Evolutionary conservation across 2,329 filamentous ascomycete genomes (phyloP).

Genomic region (Ophiostoma montium): DNA sequence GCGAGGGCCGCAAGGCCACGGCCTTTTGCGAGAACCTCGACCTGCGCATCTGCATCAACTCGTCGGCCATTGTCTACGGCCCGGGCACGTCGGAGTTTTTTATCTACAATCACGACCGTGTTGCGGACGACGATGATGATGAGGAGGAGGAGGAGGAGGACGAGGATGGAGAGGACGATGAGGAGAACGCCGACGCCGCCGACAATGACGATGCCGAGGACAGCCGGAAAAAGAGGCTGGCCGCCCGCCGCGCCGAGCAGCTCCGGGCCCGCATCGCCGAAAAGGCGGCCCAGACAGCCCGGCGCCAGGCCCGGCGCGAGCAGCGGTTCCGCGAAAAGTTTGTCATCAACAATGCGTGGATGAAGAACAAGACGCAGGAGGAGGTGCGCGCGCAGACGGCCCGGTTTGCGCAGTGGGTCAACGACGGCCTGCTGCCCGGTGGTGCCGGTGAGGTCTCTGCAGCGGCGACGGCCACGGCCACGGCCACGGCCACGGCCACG

Average conservation of each 20-base stretch:
- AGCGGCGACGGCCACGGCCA: background rate
- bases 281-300: conserved; percentile 26
- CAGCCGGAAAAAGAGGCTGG: conserved; percentile 1
- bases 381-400: conserved; percentile 63
- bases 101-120: conserved; percentile 55
- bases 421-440: conserved; percentile 25
- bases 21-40: conserved; percentile 53
- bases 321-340: conserved; percentile 59
- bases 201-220: background rate
- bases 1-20: conserved; percentile 44
- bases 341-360: conserved; percentile 66
- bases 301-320: conserved; percentile 24
- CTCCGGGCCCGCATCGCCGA: conserved; percentile 28
- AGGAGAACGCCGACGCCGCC: background rate
- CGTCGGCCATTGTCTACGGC: conserved; percentile 66
- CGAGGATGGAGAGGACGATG: background rate
- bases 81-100: conserved; percentile 57
- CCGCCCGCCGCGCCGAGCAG: conserved; percentile 2
- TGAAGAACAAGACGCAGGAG: conserved; percentile 66
- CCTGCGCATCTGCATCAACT: conserved; percentile 62
- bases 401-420: conserved; percentile 40
- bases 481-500: background rate
- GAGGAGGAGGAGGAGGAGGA: conserved; percentile 6
- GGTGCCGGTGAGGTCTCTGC: background rate
- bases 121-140: conserved; percentile 41